Evolutionary conservation across 2,329 filamentous ascomycete species (phyloP).

Genomic region (Periconia sp.): DNA sequence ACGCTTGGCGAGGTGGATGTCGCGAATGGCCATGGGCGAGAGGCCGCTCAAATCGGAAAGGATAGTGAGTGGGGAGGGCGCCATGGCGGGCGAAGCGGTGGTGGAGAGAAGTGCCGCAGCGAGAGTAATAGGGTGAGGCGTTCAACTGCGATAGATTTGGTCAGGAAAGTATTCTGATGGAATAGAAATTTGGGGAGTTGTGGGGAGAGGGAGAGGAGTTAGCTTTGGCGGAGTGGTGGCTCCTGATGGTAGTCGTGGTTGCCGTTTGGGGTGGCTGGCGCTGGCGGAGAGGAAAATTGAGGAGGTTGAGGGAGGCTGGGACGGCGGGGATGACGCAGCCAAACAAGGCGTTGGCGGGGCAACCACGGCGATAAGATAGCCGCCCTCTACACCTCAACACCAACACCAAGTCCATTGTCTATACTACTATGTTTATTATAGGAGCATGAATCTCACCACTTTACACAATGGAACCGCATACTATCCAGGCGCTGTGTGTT

Average conservation of each 20-base stretch:
- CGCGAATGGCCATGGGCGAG: conserved; percentile 1
- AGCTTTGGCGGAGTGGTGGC: not conserved
- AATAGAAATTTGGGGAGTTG: not conserved
- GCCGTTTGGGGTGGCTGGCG: not conserved
- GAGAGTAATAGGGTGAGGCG: not conserved
- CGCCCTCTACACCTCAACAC: not conserved
- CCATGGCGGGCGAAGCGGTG: not conserved
- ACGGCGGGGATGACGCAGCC: not conserved
- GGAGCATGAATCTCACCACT: too few relatives aligned
- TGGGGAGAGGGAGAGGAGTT: not conserved
- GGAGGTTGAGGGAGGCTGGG: conserved; percentile 2
- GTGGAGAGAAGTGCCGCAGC: not conserved
- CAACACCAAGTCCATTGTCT: not conserved
- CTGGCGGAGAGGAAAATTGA: not conserved
- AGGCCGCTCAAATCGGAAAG: not conserved
- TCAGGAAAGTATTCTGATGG: not conserved
- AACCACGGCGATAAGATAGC: not conserved
- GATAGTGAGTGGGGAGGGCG: conserved; percentile 2
- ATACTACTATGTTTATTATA: too few relatives aligned
- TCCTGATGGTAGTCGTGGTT: not conserved
- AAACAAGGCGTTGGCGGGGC: not conserved
- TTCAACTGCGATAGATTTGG: not conserved
- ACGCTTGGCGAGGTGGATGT: not conserved
- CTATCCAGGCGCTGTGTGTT: too few relatives aligned
- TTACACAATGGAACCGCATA: too few relatives aligned